Conservation (phyloP, 805 yeast genomes). For the Yamadazyma akitaensis region DNA sequence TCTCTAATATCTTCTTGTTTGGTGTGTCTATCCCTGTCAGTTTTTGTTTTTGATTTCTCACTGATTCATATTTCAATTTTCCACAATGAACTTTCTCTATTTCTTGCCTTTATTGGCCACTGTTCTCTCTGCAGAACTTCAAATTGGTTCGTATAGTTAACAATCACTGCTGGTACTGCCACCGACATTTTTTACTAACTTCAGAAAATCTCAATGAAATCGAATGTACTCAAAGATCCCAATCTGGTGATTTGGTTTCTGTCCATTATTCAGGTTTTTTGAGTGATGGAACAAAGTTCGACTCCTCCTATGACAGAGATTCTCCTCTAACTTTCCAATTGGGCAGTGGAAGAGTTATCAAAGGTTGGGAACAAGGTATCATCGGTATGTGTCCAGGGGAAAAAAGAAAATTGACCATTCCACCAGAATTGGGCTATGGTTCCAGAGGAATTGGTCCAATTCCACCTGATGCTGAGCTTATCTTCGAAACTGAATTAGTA, state of each 20-base stretch:
- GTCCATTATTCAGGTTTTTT: conserved; percentile 81
- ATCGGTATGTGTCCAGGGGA: conserved; percentile 81
- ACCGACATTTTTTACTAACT: conserved; percentile 2
- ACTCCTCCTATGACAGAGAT: conserved; percentile 63
- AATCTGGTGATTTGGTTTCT: conserved; percentile 61
- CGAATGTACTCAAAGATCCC: conserved; percentile 53
- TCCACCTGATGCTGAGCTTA: conserved; percentile 73
- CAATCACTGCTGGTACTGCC: not conserved
- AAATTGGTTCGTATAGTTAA: conserved; percentile 23
- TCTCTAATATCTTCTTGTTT: not conserved
- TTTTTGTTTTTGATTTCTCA: not conserved
- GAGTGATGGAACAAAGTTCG: conserved; percentile 68
- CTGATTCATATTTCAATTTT: not conserved
- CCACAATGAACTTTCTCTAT: conserved; percentile 9
- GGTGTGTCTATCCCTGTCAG: not conserved
- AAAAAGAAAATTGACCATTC: conserved; percentile 73
- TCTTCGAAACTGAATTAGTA: conserved; percentile 64
- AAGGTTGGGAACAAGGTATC: conserved; percentile 91
- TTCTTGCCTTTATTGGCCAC: conserved; percentile 5
- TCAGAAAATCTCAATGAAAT: conserved; percentile 8
- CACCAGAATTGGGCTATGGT: conserved; percentile 79
- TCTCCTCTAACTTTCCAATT: conserved; percentile 68
- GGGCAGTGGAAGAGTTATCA: conserved; percentile 77
- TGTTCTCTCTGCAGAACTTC: conserved; percentile 16
- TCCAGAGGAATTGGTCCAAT: conserved; percentile 68